Conservation (phyloP, 192 early-diverging fungal species). For the Coemansia sp. region DNA sequence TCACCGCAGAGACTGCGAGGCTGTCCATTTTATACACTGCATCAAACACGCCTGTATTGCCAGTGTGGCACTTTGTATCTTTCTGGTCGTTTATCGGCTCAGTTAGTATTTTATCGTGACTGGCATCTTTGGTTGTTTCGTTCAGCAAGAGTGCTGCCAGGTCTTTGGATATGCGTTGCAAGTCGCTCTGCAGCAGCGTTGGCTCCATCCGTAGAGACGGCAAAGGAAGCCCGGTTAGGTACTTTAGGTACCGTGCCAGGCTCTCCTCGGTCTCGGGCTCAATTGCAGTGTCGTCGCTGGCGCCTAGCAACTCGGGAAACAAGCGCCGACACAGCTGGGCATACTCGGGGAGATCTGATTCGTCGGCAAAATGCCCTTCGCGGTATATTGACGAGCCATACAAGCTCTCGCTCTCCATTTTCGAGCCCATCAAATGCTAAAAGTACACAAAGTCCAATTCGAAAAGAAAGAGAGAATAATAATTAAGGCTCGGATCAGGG, state of each 20-base stretch:
- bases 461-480: neutral
- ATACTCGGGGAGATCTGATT: constrained; percentile 48
- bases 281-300: constrained; percentile 6
- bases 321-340: constrained; percentile 44
- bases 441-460: neutral
- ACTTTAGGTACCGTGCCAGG: constrained; percentile 49
- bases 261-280: constrained; percentile 41
- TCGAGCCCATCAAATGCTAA: constrained; percentile 17
- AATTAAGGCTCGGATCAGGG: neutral
- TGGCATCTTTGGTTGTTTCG: constrained; percentile 13
- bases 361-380: constrained; percentile 31
- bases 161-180: constrained; percentile 49
- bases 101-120: neutral
- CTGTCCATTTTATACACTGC: constrained; percentile 28
- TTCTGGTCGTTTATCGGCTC: constrained; percentile 5
- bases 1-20: constrained; percentile 9
- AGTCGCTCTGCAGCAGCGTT: constrained; percentile 38
- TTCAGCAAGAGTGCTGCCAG: constrained; percentile 46
- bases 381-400: constrained; percentile 50
- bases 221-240: constrained; percentile 41
- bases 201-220: constrained; percentile 48
- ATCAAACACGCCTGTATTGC: constrained; percentile 21
- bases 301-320: constrained; percentile 27
- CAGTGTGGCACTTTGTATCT: neutral
- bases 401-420: constrained; percentile 39